phyloP scores from a whole-genome alignment of 148 eudicot species.

The Cornus controversa region DNA sequence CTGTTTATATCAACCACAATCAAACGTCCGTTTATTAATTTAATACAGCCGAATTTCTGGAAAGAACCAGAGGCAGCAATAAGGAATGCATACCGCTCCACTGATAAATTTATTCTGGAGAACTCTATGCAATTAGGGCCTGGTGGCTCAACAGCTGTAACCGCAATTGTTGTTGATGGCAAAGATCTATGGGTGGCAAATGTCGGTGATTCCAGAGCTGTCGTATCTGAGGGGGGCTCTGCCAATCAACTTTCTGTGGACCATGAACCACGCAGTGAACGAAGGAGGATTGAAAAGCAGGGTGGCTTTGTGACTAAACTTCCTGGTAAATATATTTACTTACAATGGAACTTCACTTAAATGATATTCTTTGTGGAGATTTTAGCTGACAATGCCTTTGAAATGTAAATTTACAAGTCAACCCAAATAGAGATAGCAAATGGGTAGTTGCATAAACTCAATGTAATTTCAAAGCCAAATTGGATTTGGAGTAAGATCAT shows the following conservation, averaged over 20 bases:
- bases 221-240: constrained; percentile 27
- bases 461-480: not conserved
- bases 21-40: not conserved
- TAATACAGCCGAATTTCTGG: constrained; percentile 38
- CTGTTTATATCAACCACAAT: not conserved
- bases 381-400: not conserved
- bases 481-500: not conserved
- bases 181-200: constrained; percentile 43
- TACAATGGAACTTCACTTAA: not conserved
- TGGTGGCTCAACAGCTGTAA: constrained; percentile 51
- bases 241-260: constrained; percentile 41
- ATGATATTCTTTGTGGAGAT: not conserved
- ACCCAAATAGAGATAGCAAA: not conserved
- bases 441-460: not conserved
- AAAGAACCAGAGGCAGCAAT: constrained; percentile 32
- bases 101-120: constrained; percentile 33
- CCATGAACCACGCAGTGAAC: constrained; percentile 40
- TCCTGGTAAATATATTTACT: constrained; percentile 30
- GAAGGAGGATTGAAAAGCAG: constrained; percentile 35
- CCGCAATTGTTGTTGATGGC: constrained; percentile 42
- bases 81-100: constrained; percentile 30
- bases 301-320: constrained; percentile 41
- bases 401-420: not conserved
- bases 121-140: constrained; percentile 35
- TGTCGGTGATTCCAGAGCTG: constrained; percentile 45